Evolutionary conservation across 2,329 filamentous ascomycete species (phyloP), one percentile per base, ranked within the genome.

Genomic region (Phaeosphaeriaceae sp.): DNA sequence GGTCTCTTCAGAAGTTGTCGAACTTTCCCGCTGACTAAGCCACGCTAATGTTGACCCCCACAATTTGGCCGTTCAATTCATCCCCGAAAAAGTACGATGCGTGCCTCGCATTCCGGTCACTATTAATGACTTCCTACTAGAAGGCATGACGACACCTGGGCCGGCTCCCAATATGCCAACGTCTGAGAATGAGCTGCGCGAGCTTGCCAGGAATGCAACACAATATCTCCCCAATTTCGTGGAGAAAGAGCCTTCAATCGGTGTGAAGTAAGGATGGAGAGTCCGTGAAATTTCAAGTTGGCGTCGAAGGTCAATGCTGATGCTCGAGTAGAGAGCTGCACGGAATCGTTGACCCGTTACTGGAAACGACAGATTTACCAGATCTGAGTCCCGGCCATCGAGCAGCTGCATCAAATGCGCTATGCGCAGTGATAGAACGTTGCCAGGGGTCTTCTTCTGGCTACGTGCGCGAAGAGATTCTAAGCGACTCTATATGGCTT

Each of bases 381-480:
- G 70, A 78, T 17, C 55, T 78, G 11, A 63, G 66, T 13, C 67
- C 72, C 36, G 69, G 75, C 17, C 80, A 83, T 62, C 73, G 79
- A 51, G 80, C 81, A 5, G 80, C 80, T 45, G 80, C 81, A 41
- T 82, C 78, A 62, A 83, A 83, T 63, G 71, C 80, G 4, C 57
- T 83, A 11, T 83, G 80, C 60, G 76, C 78, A 7, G 66, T 82
- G 40, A 72, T 83, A 36, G 78, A 82, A 53, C 71, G 72, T 54
- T 78, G 74, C 49, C 66, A 75, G 49, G 67, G 71, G 41, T 78
- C 75, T 1, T 53, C 67, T 0, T 48, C 67, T 13, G 62, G 68
- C 1, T 60, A 69, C 45, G 68, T 75, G 9, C 66, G 66, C n/a
- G 56, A 69, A 21, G 52, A 73, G 3, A 59, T 81, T 19, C 71